Evolutionary conservation across 2,329 filamentous ascomycete species (phyloP).

Genomic region (Dactylella cylindrospora): DNA sequence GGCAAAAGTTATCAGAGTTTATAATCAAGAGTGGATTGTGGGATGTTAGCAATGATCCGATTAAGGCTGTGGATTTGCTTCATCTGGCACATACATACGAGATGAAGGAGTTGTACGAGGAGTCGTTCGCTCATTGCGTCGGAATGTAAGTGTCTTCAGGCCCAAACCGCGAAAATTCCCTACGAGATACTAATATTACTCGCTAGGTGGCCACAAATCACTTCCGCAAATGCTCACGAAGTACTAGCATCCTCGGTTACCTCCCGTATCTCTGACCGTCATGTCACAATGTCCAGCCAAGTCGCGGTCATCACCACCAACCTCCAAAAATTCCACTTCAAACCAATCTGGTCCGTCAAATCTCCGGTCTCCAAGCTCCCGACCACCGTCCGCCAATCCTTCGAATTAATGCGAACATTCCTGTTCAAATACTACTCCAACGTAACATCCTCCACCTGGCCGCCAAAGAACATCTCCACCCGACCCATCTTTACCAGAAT

Average conservation of each 20-base stretch:
- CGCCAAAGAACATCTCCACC: slow-evolving; percentile 14
- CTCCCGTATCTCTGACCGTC: background rate
- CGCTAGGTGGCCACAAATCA: slow-evolving; percentile 32
- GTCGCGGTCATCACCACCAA: background rate
- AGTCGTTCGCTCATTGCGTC: slow-evolving; percentile 33
- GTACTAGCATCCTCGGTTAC: slow-evolving; percentile 11
- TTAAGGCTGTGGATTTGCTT: slow-evolving; percentile 34
- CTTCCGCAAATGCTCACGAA: slow-evolving; percentile 1
- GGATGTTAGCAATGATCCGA: slow-evolving; percentile 38
- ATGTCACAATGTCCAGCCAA: background rate
- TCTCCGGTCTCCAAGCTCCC: slow-evolving; percentile 22
- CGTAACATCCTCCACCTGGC: slow-evolving; percentile 11
- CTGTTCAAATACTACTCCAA: slow-evolving; percentile 30
- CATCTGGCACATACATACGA: slow-evolving; percentile 25
- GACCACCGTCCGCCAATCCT: slow-evolving; percentile 6
- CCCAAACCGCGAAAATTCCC: background rate
- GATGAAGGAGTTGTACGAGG: slow-evolving; percentile 20
- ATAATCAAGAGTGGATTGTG: slow-evolving; percentile 35
- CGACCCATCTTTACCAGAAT: slow-evolving; percentile 12
- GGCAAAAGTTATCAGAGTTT: slow-evolving; percentile 15
- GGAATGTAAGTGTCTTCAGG: slow-evolving; percentile 27
- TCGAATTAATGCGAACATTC: slow-evolving; percentile 25
- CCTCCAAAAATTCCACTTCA: slow-evolving; percentile 19
- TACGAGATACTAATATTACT: background rate
- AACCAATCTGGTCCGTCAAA: slow-evolving; percentile 17